A percentile compares a stretch with the other conserved stretches of the same genome.
These are phyloP conservation scores for Pichia sp. DNA, from an alignment of 1,139 yeast genomes.

Conservation along the genomic window DNA sequence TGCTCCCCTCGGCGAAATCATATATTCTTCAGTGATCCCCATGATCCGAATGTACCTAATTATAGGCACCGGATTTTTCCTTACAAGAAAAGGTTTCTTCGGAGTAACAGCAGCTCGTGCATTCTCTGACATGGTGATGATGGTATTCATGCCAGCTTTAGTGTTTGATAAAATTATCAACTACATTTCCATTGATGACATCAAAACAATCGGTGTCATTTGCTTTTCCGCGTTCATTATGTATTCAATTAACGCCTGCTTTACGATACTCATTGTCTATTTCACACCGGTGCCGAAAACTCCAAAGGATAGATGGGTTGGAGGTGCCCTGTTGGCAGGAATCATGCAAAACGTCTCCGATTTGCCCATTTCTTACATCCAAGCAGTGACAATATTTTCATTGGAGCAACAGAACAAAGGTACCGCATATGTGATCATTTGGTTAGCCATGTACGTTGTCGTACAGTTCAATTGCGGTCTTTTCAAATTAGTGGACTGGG, in stretches of 20 bases:
- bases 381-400: conserved; percentile 56
- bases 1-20: conserved; percentile 37
- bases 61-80: conserved; percentile 41
- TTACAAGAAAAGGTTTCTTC: conserved; percentile 44
- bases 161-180: conserved; percentile 44
- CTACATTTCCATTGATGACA: conserved; percentile 45
- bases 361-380: conserved; percentile 55
- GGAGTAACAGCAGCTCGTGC: conserved; percentile 52
- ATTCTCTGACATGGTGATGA: conserved; percentile 45
- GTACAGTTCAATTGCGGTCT: conserved; percentile 75
- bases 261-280: conserved; percentile 27
- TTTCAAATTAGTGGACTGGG: conserved; percentile 60
- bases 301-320: conserved; percentile 38
- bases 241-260: conserved; percentile 33
- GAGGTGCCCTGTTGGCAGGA: conserved; percentile 51
- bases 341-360: conserved; percentile 56
- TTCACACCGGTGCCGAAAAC: conserved; percentile 39
- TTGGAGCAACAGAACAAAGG: conserved; percentile 63
- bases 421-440: conserved; percentile 81
- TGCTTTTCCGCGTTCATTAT: conserved; percentile 43
- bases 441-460: conserved; percentile 66
- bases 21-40: conserved; percentile 52
- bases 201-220: conserved; percentile 48
- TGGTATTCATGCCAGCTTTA: conserved; percentile 51
- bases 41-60: conserved; percentile 53